A percentile compares a stretch with the other conserved stretches of the same genome.
These are phyloP conservation scores for Mycena epipterygia DNA, from an alignment of 768 basidiomycete species.

Conservation along the genomic window DNA sequence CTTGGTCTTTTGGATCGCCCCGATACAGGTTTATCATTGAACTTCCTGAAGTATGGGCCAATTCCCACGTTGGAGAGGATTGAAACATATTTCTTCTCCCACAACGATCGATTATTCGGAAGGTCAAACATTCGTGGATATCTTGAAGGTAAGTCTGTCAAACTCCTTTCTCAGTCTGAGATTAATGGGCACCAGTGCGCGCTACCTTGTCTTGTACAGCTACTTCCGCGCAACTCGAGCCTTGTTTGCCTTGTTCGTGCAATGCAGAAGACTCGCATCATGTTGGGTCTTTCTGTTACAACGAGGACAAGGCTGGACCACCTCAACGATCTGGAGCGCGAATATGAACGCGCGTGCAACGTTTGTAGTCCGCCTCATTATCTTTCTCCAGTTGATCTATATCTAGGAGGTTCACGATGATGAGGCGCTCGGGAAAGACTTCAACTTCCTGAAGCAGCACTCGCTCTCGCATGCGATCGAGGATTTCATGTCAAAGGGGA, in stretches of 20 bases:
- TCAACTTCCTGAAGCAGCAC: conserved; percentile 27
- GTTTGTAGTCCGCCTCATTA: not conserved
- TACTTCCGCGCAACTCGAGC: conserved; percentile 15
- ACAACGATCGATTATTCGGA: conserved; percentile 27
- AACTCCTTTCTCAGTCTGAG: not conserved
- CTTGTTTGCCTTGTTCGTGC: conserved; percentile 8
- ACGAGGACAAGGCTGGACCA: conserved; percentile 8
- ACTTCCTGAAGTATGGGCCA: conserved; percentile 1
- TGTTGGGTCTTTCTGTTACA: conserved; percentile 17
- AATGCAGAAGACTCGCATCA: conserved; percentile 12
- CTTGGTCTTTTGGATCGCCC: not conserved
- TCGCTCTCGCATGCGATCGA: conserved; percentile 2
- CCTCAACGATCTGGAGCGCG: not conserved
- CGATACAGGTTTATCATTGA: not conserved
- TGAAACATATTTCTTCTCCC: conserved; percentile 15
- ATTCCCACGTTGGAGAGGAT: conserved; percentile 15
- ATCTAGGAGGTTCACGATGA: not conserved
- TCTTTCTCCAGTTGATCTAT: not conserved
- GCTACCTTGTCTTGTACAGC: conserved; percentile 24
- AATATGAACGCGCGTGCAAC: conserved; percentile 7
- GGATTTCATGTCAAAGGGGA: conserved; percentile 5
- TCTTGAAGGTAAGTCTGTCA: conserved; percentile 19
- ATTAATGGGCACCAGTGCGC: conserved; percentile 1
- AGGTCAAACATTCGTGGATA: conserved; percentile 20
- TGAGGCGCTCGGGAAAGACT: not conserved